These are phyloP conservation scores for Fragilariopsis cylindrus DNA, from an alignment of 108 stramenopile genomes.

Conservation along the genomic window DNA sequence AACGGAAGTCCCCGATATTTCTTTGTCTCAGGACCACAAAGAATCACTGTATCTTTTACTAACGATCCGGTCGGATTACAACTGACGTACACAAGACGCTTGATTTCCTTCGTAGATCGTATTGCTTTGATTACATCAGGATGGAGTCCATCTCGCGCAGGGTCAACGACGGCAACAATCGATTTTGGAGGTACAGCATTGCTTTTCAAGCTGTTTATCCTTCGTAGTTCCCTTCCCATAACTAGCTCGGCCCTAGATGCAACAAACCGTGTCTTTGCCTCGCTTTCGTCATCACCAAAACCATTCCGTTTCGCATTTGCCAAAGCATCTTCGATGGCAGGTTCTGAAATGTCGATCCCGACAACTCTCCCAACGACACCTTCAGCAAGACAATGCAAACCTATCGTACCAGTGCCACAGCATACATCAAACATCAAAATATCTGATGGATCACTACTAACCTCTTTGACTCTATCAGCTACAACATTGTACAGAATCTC, in stretches of 20 bases:
- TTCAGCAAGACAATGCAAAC: conserved; percentile 77
- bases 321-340: conserved; percentile 88
- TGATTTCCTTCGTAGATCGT: conserved; percentile 61
- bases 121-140: conserved; percentile 72
- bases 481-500: conserved; percentile 84
- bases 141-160: conserved; percentile 91
- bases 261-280: conserved; percentile 51
- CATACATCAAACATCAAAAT: conserved; percentile 88
- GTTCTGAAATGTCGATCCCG: conserved; percentile 84
- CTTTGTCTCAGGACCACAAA: conserved; percentile 84
- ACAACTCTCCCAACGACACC: conserved; percentile 72
- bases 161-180: conserved; percentile 91
- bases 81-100: conserved; percentile 90
- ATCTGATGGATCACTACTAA: conserved; percentile 32
- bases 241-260: conserved; percentile 78
- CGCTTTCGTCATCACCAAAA: conserved; percentile 19
- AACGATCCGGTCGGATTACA: conserved; percentile 92
- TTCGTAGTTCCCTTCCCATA: conserved; percentile 49
- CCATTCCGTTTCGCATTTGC: conserved; percentile 74
- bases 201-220: conserved; percentile 21
- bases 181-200: conserved; percentile 4
- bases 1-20: conserved; percentile 77
- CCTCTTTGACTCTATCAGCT: conserved; percentile 66
- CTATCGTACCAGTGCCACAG: conserved; percentile 96
- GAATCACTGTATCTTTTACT: conserved; percentile 63